Conservation (phyloP, 495 filamentous ascomycete species). For the Penicillium steckii region DNA sequence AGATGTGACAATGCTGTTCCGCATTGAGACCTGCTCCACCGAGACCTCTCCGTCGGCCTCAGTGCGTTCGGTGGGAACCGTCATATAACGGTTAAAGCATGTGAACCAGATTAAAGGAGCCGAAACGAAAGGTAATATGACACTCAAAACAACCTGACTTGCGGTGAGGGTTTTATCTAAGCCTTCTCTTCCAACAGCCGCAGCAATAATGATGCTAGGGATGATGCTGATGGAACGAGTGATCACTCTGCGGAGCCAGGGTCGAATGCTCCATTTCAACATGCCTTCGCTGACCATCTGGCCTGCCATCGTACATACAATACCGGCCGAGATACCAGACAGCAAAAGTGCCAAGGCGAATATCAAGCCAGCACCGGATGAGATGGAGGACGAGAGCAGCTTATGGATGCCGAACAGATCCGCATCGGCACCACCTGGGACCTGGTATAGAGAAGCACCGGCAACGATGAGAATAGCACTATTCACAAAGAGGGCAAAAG, state of each 20-base stretch:
- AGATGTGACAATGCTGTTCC: slow-evolving; percentile 59
- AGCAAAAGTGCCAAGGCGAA: slow-evolving; percentile 77
- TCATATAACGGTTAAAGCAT: slow-evolving; percentile 79
- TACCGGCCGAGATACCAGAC: slow-evolving; percentile 74
- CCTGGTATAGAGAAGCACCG: slow-evolving; percentile 69
- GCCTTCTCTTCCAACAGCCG: slow-evolving; percentile 67
- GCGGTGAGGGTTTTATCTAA: slow-evolving; percentile 73
- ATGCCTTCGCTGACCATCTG: slow-evolving; percentile 83
- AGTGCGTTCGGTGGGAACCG: slow-evolving; percentile 44
- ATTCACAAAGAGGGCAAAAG: slow-evolving; percentile 93
- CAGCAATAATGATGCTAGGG: slow-evolving; percentile 79
- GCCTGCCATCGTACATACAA: slow-evolving; percentile 80
- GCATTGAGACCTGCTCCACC: slow-evolving; percentile 50
- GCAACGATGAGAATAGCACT: slow-evolving; percentile 87
- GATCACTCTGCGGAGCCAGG: slow-evolving; percentile 70
- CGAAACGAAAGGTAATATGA: slow-evolving; percentile 77
- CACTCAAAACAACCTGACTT: slow-evolving; percentile 75
- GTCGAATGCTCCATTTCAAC: slow-evolving; percentile 65
- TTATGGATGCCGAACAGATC: slow-evolving; percentile 82
- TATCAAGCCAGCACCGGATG: slow-evolving; percentile 69
- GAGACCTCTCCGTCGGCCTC: slow-evolving; percentile 24
- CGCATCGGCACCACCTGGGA: slow-evolving; percentile 55
- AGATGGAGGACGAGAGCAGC: slow-evolving; percentile 67
- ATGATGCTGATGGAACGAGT: slow-evolving; percentile 75
- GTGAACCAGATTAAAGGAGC: slow-evolving; percentile 90